Evolutionary conservation across 495 filamentous ascomycete species (phyloP), one percentile per base, ranked within the genome.

Genomic region (Cercophora newfieldiana): DNA sequence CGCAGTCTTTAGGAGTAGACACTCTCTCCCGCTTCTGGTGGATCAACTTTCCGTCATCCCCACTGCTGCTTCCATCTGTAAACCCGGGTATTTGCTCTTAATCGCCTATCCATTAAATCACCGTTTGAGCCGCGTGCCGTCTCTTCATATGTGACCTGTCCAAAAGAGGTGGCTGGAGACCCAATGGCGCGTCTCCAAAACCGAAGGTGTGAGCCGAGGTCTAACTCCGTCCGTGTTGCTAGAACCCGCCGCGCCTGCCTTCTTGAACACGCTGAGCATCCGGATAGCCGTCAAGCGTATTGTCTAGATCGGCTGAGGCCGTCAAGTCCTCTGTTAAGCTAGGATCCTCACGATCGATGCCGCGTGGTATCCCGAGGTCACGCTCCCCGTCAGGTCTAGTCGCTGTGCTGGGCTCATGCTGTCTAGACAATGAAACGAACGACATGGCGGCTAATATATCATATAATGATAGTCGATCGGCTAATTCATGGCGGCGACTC

Each of bases 401-500:
- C 2, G 12, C 37, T 2, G 10, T 44, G 37, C 37, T 5, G 18
- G 37, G 37, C 12, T 16, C 12, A 44, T 44, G 50, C 2, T 22
- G n/a, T 22, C 50, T 3, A 7, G n/a, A 24, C 2, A 22, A 51
- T n/a, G 50, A 19, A 53, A 16, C 16, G 3, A 51, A 4, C 18
- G 25, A 8, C 2, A 19, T 3, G n/a, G 25, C 10, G n/a, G 2
- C 4, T 21, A 7, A 18, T 33, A 29, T 30, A 22, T 26, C 51
- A 55, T 18, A 24, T 18, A 7, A 22, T 3, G 56, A 21, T 10
- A 10, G 31, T 8, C 24, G n/a, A n/a, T n/a, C 56, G 3, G 33
- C 37, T 47, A 7, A 19, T 21, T 65, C 64, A 66, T 49, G 47
- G 31, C 2, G 67, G 67, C 19, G 68, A 76, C 22, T 74, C 73